Base-by-base conservation (phyloP, 352 stramenopile genomes). In the Phytophthora rubi region DNA sequence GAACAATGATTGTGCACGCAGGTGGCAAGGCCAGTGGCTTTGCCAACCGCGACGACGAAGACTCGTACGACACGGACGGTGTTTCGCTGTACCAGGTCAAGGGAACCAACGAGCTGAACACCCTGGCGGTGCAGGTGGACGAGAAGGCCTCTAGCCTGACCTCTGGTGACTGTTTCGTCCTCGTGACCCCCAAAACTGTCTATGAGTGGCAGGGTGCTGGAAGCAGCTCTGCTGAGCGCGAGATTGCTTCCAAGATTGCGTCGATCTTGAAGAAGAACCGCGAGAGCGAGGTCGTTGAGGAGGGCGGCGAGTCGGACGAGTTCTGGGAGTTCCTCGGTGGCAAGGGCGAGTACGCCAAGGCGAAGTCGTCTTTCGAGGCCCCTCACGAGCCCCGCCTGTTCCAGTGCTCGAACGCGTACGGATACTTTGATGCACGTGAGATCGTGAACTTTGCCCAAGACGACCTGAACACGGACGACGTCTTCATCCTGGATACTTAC, bases 401-500 rank as follows among this genome's bases (percentile, higher is more conserved):
- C 79, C 89, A 98, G 53, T 92, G 88, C 74, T 97, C 89, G 28
- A 98, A 97, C 71, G 49, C 82, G 52, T 95, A 93, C 53, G 95
- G 93, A 2, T 90, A 89, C 71, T 96, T 98, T 56, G 57, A 91
- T 58, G 90, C 92, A 10, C 83, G 91, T 28, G 89, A 97, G 68
- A 89, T 98, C 59, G 76, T 88, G 54, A 80, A 89, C 76, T 98
- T 97, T 68, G 82, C 89, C 3, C 92, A 98, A 76, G 89, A 95
- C 65, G 94, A 98, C 65, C 80, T 98, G 39, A 96, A 95, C 74
- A 80, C 86, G 7, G 89, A 96, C 53, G 92, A 98, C 59, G 91
- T 98, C 26, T 97, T 97, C 73, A 80, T 98, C 12, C 73, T 98
- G 10, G 92, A 98, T 76, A 93, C 87, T 56, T 97, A 92, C 76